Conservation (phyloP, 2,329 filamentous ascomycete species). For the Alternaria gaisen region DNA sequence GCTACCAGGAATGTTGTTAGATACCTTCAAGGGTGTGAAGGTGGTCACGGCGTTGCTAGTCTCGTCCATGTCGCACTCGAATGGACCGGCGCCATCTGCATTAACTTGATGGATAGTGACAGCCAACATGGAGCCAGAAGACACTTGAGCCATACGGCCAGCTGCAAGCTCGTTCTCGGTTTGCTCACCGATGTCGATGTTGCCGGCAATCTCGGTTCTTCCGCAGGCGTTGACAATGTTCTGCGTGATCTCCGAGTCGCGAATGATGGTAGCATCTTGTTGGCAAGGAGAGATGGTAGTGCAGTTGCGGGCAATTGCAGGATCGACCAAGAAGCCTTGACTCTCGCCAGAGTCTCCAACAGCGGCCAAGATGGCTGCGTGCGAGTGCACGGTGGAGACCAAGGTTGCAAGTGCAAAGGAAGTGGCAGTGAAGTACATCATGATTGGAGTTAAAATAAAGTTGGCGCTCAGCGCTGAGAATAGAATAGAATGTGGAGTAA, state of each 20-base stretch:
- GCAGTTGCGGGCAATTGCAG: slow-evolving; percentile 48
- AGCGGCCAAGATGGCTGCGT: slow-evolving; percentile 43
- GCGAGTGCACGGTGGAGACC: slow-evolving; percentile 39
- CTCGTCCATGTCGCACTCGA: slow-evolving; percentile 69
- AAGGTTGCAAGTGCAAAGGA: slow-evolving; percentile 43
- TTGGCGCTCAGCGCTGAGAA: slow-evolving; percentile 40
- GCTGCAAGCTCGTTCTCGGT: slow-evolving; percentile 49
- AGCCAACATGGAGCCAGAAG: slow-evolving; percentile 34
- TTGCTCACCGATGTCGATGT: slow-evolving; percentile 52
- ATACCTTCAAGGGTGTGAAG: slow-evolving; percentile 61
- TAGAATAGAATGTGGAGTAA: slow-evolving; percentile 31
- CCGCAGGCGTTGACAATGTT: slow-evolving; percentile 52
- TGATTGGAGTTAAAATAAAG: slow-evolving; percentile 20
- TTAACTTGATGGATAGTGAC: slow-evolving; percentile 66
- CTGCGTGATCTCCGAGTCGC: slow-evolving; percentile 47
- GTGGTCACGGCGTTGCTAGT: slow-evolving; percentile 60
- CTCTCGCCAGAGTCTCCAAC: slow-evolving; percentile 40
- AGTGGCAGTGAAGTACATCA: slow-evolving; percentile 38
- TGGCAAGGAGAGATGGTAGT: slow-evolving; percentile 51
- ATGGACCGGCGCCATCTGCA: slow-evolving; percentile 71
- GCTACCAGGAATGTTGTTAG: slow-evolving; percentile 66
- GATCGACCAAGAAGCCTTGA: slow-evolving; percentile 48
- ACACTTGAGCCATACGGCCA: slow-evolving; percentile 41
- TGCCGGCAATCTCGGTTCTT: slow-evolving; percentile 48
- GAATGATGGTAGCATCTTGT: slow-evolving; percentile 50